Base-by-base conservation (phyloP, 2,329 filamentous ascomycete species). In the Calonectria naviculata region DNA sequence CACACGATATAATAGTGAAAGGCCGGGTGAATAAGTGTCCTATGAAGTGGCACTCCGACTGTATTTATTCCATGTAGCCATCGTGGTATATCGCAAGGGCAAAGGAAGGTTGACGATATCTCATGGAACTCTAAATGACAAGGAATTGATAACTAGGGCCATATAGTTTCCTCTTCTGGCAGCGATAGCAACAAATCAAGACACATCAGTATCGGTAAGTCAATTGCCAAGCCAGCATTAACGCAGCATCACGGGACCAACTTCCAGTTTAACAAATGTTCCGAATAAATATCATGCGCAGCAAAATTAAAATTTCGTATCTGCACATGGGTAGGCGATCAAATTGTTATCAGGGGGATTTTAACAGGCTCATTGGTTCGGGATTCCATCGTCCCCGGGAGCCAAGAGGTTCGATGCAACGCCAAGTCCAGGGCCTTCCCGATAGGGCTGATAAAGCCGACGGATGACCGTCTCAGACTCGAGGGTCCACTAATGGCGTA, bases 291-390 rank as follows among this genome's bases (percentile, higher is more conserved):
- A 58, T 58, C 52, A 58, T 58, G 52, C 52, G 52, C 19, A 58
- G 34, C 52, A 58, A 58, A 17, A 58, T 58, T 58, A 58, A 58
- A 58, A 58, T 58, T 58, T 58, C 52, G 52, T 58, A 58, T 58
- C 52, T 58, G 52, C 52, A 36, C 52, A 58, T 26, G 31, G 52
- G 24, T 58, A 38, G 21, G 34, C 31, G 52, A 58, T 58, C 52
- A n/a, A 24, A 38, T 58, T n/a, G 31, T 58, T 38, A 58, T 38
- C 24, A 58, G 12, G 31, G 4, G 10, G 15, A 5, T 58, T 41
- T 38, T 38, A 12, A 21, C 4, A 58, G 5, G 26, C 6, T 34
- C 13, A 58, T 58, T 58, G 52, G 52, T 15, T 24, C n/a, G 28
- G 19, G 12, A 15, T 8, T n/a, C 21, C 38, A 26, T 38, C n/a